phyloP scores from a whole-genome alignment of 345 rosid species.

The Eucalyptus lansdowneana region DNA sequence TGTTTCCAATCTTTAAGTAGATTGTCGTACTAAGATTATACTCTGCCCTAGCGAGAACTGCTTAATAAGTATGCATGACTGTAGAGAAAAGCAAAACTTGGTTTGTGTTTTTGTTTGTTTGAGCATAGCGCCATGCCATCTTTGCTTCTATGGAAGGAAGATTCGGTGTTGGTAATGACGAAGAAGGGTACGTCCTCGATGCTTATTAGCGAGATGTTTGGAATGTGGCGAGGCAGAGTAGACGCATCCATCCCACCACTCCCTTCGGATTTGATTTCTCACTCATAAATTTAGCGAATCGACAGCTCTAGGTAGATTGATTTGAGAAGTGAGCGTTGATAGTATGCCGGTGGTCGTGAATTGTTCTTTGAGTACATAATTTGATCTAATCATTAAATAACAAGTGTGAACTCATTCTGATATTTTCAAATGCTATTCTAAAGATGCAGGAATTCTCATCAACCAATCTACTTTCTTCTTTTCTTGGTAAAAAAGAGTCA shows the following conservation, averaged over 20 bases:
- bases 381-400: background rate
- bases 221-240: background rate
- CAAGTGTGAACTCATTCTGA: background rate
- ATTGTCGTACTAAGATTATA: background rate
- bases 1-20: background rate
- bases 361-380: background rate
- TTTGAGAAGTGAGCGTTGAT: background rate
- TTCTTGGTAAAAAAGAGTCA: background rate
- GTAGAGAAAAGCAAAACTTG: background rate
- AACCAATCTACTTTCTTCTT: background rate
- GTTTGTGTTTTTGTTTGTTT: background rate
- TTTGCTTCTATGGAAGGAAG: background rate
- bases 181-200: background rate
- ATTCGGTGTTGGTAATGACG: background rate
- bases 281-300: background rate
- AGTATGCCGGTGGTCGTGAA: rapidly evolving
- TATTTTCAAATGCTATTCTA: background rate
- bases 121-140: background rate
- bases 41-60: background rate
- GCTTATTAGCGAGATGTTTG: background rate
- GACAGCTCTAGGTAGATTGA: background rate
- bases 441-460: background rate
- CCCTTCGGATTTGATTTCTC: background rate
- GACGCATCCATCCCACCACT: background rate
- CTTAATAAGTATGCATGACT: background rate